Evolutionary conservation across 1,284 basidiomycete genomes (phyloP), one percentile per base, ranked within the genome.

Genomic region (Ganoderma boninense): DNA sequence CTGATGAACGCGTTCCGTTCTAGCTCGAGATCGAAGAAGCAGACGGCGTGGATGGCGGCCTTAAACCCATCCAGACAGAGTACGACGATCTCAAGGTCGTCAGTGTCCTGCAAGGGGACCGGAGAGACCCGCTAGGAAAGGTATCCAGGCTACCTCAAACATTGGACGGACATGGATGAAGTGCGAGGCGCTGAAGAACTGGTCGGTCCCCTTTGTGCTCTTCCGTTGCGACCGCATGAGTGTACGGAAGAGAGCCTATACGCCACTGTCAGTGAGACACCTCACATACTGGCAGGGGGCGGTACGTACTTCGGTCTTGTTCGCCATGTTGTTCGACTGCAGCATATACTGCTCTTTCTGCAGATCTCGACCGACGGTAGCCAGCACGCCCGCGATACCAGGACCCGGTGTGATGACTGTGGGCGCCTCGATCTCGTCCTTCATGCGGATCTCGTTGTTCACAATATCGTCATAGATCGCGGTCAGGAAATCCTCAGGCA

Each of bases 91-190:
- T 97, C 96, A 69, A 97, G 84, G 80, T 97, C 96, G 80, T 97
- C 95, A 0, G 95, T 96, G 71, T 95, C 94, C 80, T 98, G 97
- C 65, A 98, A 85, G 10, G 10, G 96, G 96, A 0, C 91, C 95
- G 6, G 97, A 98, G 44, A 98, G 85, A 6, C 96, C 97, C 8
- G 97, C 97, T 20, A 99, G 87, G 81, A 98, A 96, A 2, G 97
- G 91, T 84, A 98, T 98, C 97, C 97, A 99, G 16, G 96, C 96
- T 23, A 98, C 96, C 81, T 98, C 97, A 77, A 99, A 98, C 97
- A 99, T 99, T 52, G 97, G 97, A 43, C 91, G 89, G 69, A 98
- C 97, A 79, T 99, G 97, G 72, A 98, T 90, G 73, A 96, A 95
- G 77, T 98, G 95, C 0, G 96, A 97, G 0, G 97, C 97, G 74